Percentiles rank a stretch among this genome's conserved stretches.
Conservation (phyloP, 805 yeast genomes). For the Saitoella complicata region DNA sequence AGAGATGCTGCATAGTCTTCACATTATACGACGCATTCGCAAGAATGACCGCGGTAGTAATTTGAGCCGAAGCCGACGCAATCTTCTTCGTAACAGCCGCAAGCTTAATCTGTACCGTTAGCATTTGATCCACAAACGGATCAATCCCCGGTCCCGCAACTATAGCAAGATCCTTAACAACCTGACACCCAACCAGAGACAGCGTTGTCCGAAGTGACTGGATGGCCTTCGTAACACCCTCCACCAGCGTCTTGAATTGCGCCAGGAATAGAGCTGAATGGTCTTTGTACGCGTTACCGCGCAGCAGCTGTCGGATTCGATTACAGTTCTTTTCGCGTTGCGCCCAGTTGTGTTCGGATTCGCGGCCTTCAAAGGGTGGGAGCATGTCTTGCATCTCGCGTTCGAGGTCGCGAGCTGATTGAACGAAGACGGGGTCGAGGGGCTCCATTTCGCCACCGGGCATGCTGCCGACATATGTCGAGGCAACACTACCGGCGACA, state of each 20-base stretch:
- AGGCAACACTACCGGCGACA: neutral
- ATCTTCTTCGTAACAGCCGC: slow-evolving; percentile 48
- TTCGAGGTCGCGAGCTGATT: slow-evolving; percentile 18
- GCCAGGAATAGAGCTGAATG: slow-evolving; percentile 22
- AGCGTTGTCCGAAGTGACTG: slow-evolving; percentile 72
- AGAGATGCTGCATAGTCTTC: slow-evolving; percentile 35
- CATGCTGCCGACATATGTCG: slow-evolving; percentile 11
- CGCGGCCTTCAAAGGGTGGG: slow-evolving; percentile 45
- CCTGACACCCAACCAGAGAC: slow-evolving; percentile 55
- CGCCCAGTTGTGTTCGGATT: slow-evolving; percentile 80
- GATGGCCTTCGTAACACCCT: slow-evolving; percentile 48
- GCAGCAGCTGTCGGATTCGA: slow-evolving; percentile 39
- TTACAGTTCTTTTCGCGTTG: slow-evolving; percentile 46
- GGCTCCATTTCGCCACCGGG: slow-evolving; percentile 27
- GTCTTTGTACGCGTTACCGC: slow-evolving; percentile 36
- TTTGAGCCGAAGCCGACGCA: slow-evolving; percentile 41
- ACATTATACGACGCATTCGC: slow-evolving; percentile 36
- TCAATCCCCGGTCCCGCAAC: slow-evolving; percentile 17
- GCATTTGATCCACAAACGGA: slow-evolving; percentile 31
- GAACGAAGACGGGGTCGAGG: slow-evolving; percentile 21
- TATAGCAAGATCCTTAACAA: slow-evolving; percentile 44
- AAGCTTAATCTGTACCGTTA: slow-evolving; percentile 34
- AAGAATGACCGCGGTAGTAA: slow-evolving; percentile 27
- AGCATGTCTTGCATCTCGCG: slow-evolving; percentile 19
- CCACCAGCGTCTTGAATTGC: slow-evolving; percentile 31